Percentiles rank a stretch among this genome's conserved stretches.
Evolutionary conservation across 257 asterid genomes (phyloP).

Genomic region (Solanum virginianum): DNA sequence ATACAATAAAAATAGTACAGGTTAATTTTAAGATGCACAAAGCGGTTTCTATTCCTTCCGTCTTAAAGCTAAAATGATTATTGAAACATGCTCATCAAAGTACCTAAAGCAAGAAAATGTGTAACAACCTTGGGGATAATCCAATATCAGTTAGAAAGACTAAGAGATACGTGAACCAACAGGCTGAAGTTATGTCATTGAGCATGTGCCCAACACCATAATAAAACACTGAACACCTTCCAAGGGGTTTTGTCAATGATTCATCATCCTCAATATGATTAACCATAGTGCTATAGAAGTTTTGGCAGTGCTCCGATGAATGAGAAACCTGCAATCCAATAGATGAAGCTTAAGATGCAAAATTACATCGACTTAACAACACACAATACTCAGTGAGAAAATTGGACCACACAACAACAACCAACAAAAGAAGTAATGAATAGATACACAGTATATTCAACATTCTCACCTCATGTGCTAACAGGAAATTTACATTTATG

Average conservation of each 20-base stretch:
- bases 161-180: slow-evolving; percentile 93
- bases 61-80: neutral
- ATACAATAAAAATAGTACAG: neutral
- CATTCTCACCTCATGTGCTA: neutral
- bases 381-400: neutral
- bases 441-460: neutral
- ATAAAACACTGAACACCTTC: slow-evolving; percentile 49
- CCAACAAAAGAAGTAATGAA: neutral
- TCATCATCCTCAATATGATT: slow-evolving; percentile 32
- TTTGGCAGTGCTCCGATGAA: neutral
- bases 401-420: neutral
- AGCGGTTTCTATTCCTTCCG: neutral
- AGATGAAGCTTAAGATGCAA: neutral
- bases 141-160: slow-evolving; percentile 85
- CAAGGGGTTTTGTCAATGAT: slow-evolving; percentile 24
- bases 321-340: slow-evolving; percentile 18
- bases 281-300: slow-evolving; percentile 21
- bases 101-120: neutral
- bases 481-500: neutral
- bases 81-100: neutral
- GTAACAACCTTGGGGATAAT: slow-evolving; percentile 61
- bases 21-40: neutral
- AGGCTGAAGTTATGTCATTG: slow-evolving; percentile 78
- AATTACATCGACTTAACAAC: neutral
- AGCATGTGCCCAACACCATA: slow-evolving; percentile 93